Evolutionary conservation across 495 filamentous ascomycete genomes (phyloP).

Genomic region (Sporormia fimetaria): DNA sequence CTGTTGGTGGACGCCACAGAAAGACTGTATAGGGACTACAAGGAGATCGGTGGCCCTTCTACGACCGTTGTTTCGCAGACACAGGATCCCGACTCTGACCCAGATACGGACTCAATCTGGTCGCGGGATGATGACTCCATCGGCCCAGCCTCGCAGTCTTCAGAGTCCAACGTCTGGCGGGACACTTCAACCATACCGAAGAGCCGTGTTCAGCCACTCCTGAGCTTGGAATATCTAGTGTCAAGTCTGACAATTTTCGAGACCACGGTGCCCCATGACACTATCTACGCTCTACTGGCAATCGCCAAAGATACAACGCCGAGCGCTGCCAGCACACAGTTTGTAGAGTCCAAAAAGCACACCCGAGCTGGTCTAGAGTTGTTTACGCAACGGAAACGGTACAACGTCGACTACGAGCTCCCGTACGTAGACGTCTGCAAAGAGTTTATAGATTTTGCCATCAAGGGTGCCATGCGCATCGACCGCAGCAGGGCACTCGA

Average conservation of each 20-base stretch:
- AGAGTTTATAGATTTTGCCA: constrained; percentile 26
- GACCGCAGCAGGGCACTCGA: constrained; percentile 20
- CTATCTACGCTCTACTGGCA: constrained; percentile 18
- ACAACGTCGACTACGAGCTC: constrained; percentile 29
- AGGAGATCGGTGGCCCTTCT: constrained; percentile 3
- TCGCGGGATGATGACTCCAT: background rate
- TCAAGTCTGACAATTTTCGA: constrained; percentile 18
- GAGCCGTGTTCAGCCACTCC: constrained; percentile 7
- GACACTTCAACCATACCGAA: background rate
- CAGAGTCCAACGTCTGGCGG: background rate
- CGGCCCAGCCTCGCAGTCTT: no score
- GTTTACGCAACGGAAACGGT: constrained; percentile 16
- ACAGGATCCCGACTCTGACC: constrained; percentile 2
- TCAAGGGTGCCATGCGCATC: constrained; percentile 14
- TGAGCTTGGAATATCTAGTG: constrained; percentile 23
- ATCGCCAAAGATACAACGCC: constrained; percentile 21
- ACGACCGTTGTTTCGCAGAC: constrained; percentile 2
- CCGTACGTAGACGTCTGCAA: constrained; percentile 30
- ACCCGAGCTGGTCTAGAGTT: constrained; percentile 2
- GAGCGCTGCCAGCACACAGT: background rate
- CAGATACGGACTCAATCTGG: background rate
- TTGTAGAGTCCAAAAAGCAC: background rate
- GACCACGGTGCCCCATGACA: constrained; percentile 8
- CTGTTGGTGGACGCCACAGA: constrained; percentile 31
- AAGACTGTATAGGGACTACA: constrained; percentile 28